These are phyloP conservation scores for Russula earlei DNA, from an alignment of 768 basidiomycete genomes.

Conservation along the genomic window DNA sequence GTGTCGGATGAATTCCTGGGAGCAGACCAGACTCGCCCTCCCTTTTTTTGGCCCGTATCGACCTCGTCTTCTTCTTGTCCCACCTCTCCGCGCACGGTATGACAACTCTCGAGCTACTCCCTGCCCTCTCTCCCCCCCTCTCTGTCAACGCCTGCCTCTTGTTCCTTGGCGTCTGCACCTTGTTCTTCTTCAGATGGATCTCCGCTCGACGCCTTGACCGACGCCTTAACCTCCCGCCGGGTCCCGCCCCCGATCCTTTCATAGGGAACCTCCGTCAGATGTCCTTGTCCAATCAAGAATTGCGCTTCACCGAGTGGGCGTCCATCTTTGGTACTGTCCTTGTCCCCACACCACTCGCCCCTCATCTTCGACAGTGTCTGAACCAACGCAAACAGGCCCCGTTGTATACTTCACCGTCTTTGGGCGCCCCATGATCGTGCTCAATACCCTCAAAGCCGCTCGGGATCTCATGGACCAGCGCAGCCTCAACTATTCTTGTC, in stretches of 20 bases:
- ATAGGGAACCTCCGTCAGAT: conserved; percentile 28
- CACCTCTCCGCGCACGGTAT: background rate
- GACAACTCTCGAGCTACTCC: background rate
- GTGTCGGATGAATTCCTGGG: too few species aligned
- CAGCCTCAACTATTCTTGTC: conserved; percentile 27
- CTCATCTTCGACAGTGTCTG: background rate
- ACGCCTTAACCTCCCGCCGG: conserved; percentile 23
- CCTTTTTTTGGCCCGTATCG: background rate
- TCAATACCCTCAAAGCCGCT: conserved; percentile 28
- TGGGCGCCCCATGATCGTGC: conserved; percentile 24
- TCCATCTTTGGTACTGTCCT: conserved; percentile 24
- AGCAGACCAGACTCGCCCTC: background rate
- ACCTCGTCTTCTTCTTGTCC: background rate
- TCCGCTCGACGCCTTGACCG: conserved; percentile 11
- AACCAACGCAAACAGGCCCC: conserved; percentile 22
- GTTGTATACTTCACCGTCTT: conserved; percentile 27
- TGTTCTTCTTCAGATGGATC: conserved; percentile 18
- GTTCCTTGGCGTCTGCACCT: conserved; percentile 4
- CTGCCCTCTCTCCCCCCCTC: background rate
- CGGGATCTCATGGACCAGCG: conserved; percentile 29
- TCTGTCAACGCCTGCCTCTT: background rate
- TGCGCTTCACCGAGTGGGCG: conserved; percentile 24
- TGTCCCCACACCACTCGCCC: background rate
- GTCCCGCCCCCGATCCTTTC: conserved; percentile 25
- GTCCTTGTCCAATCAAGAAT: conserved; percentile 21